Percentiles rank a stretch among this genome's conserved stretches.
phyloP scores from a whole-genome alignment of 331 rosid genomes.

The Quercus phellos region DNA sequence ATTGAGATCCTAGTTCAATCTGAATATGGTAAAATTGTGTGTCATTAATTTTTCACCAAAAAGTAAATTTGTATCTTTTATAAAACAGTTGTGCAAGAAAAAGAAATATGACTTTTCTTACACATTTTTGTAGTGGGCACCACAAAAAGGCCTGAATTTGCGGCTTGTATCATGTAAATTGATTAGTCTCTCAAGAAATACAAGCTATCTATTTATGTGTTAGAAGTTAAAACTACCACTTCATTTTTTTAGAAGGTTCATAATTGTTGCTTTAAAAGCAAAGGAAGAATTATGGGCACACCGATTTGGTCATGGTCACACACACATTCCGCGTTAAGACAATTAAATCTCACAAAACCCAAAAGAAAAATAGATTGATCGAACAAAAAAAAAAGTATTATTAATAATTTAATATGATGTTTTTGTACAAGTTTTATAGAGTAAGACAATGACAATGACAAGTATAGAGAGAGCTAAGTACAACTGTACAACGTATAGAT shows the following conservation, averaged over 20 bases:
- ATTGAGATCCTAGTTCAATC: no score
- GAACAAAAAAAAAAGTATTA: no score
- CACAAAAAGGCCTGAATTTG: not conserved
- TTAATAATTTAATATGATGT: no score
- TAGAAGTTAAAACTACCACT: not conserved
- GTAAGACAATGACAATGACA: slow-evolving; percentile 8
- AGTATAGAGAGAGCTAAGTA: not conserved
- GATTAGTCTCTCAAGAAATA: not conserved
- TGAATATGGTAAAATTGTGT: no score
- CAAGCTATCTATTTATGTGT: not conserved
- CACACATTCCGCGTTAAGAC: slow-evolving; percentile 35
- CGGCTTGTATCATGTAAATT: slow-evolving; percentile 8
- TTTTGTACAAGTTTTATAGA: no score
- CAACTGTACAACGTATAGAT: not conserved
- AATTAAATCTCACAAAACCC: slow-evolving; percentile 24
- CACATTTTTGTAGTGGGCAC: not conserved
- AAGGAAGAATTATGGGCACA: not conserved
- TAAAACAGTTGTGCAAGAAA: no score
- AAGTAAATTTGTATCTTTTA: no score
- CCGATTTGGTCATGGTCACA: slow-evolving; percentile 15
- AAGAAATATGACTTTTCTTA: not conserved
- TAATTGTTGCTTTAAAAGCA: no score
- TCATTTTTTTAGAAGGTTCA: no score
- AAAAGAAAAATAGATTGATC: not conserved
- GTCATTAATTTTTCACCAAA: not conserved